phyloP scores from a whole-genome alignment of 2,329 filamentous ascomycete genomes.

The Aspergillus phoenicis region DNA sequence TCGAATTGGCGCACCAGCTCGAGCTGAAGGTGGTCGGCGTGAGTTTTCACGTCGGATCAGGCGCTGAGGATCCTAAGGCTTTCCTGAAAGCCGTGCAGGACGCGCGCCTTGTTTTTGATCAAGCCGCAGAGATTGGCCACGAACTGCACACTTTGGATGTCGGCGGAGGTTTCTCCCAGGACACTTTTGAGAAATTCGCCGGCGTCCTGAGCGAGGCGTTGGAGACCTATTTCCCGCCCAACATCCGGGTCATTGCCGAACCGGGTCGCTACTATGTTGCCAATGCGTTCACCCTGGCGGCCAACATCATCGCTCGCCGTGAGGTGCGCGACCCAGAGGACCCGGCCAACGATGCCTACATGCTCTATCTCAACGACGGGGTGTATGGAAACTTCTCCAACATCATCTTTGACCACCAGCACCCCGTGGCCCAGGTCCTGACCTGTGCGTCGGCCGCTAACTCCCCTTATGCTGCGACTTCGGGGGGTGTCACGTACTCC shows the following conservation, averaged over 20 bases:
- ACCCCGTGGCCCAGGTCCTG: constrained; percentile 81
- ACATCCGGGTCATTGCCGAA: constrained; percentile 88
- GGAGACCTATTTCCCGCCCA: constrained; percentile 82
- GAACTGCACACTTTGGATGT: constrained; percentile 86
- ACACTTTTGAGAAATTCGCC: constrained; percentile 91
- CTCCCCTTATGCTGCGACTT: constrained; percentile 41
- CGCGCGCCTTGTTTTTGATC: constrained; percentile 84
- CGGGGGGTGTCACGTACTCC: constrained; percentile 74
- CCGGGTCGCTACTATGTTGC: constrained; percentile 96
- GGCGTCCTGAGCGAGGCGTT: constrained; percentile 75
- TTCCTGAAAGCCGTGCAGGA: constrained; percentile 91
- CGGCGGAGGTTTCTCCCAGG: constrained; percentile 87
- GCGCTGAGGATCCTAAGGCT: constrained; percentile 87
- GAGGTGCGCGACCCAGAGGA: constrained; percentile 72
- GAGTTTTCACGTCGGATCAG: constrained; percentile 97
- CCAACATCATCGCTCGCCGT: constrained; percentile 93
- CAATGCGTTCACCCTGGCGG: constrained; percentile 89
- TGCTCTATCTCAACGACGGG: constrained; percentile 97
- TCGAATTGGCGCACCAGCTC: constrained; percentile 77
- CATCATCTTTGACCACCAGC: constrained; percentile 99
- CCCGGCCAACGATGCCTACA: constrained; percentile 65
- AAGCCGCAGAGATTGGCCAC: constrained; percentile 75
- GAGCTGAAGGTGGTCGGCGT: constrained; percentile 91
- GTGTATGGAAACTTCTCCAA: constrained; percentile 98
- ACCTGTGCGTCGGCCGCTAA: constrained; percentile 65